Conservation (phyloP, 2,329 filamentous ascomycete species). For the Cladobotryum protrusum region DNA sequence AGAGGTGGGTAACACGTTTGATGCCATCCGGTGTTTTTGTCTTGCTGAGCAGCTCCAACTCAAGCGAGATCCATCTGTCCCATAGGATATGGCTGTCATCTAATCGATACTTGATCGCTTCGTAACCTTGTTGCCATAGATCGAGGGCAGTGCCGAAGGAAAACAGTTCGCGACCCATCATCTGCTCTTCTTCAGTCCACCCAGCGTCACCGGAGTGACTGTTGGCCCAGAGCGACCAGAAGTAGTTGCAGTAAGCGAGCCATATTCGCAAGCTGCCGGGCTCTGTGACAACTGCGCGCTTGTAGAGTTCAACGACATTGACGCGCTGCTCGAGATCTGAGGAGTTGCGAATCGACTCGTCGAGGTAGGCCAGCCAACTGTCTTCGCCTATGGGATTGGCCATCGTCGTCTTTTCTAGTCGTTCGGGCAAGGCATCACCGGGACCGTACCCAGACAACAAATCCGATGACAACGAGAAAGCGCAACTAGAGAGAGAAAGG, state of each 20-base stretch:
- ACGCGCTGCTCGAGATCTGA: constrained; percentile 60
- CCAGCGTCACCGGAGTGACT: constrained; percentile 49
- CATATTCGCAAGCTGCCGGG: constrained; percentile 68
- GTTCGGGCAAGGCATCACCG: constrained; percentile 21
- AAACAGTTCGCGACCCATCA: constrained; percentile 65
- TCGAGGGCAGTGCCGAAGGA: constrained; percentile 59
- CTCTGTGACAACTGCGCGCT: constrained; percentile 63
- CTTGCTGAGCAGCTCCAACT: constrained; percentile 60
- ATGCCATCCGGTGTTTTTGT: constrained; percentile 51
- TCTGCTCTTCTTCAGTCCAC: constrained; percentile 62
- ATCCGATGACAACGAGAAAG: not conserved
- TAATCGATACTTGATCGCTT: constrained; percentile 66
- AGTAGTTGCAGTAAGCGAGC: constrained; percentile 72
- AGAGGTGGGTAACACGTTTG: constrained; percentile 61
- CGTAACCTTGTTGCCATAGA: constrained; percentile 66
- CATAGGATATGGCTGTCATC: constrained; percentile 73
- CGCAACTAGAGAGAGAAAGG: not conserved
- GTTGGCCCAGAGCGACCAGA: constrained; percentile 63
- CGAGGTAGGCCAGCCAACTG: constrained; percentile 69
- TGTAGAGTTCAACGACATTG: constrained; percentile 64
- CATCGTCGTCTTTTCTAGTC: constrained; percentile 29
- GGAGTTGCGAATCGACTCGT: constrained; percentile 60
- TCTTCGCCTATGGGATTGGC: constrained; percentile 64
- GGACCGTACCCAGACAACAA: not conserved
- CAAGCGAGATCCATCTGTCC: constrained; percentile 69